phyloP scores from a whole-genome alignment of 192 early-diverging fungal species.

The Coemansia sp. region DNA sequence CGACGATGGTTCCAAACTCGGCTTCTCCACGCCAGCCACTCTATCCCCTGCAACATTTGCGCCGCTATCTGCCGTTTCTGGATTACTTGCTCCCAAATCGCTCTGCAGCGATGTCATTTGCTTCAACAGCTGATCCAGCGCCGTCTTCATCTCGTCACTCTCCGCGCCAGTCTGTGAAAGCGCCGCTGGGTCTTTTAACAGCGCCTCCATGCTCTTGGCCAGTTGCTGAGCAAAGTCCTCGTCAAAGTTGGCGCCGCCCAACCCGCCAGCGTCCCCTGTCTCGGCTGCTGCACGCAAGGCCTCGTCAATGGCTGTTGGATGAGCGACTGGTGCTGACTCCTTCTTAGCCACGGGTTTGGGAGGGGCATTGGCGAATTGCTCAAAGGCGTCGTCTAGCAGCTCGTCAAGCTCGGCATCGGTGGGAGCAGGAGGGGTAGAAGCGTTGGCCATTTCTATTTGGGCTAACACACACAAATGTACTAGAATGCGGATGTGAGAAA shows the following conservation, averaged over 20 bases:
- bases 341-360: constrained; percentile 39
- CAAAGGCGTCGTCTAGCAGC: constrained; percentile 73
- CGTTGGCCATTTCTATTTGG: constrained; percentile 30
- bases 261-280: constrained; percentile 21
- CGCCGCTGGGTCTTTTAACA: constrained; percentile 43
- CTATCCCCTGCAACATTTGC: not conserved
- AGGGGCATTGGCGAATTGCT: constrained; percentile 61
- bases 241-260: constrained; percentile 47
- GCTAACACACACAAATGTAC: constrained; percentile 2
- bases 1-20: not conserved
- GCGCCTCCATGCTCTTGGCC: constrained; percentile 75
- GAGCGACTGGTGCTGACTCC: not conserved
- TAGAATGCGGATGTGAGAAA: not conserved
- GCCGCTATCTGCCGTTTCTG: not conserved
- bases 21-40: not conserved
- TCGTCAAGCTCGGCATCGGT: constrained; percentile 69
- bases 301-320: not conserved
- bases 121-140: constrained; percentile 75
- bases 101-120: constrained; percentile 57
- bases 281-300: not conserved
- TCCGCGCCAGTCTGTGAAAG: constrained; percentile 13
- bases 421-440: constrained; percentile 18
- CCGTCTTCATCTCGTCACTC: constrained; percentile 62
- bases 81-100: constrained; percentile 42
- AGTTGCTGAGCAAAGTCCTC: constrained; percentile 76